These are phyloP conservation scores for Spencermartinsiella europaea DNA, from an alignment of 805 yeast genomes.

Conservation along the genomic window DNA sequence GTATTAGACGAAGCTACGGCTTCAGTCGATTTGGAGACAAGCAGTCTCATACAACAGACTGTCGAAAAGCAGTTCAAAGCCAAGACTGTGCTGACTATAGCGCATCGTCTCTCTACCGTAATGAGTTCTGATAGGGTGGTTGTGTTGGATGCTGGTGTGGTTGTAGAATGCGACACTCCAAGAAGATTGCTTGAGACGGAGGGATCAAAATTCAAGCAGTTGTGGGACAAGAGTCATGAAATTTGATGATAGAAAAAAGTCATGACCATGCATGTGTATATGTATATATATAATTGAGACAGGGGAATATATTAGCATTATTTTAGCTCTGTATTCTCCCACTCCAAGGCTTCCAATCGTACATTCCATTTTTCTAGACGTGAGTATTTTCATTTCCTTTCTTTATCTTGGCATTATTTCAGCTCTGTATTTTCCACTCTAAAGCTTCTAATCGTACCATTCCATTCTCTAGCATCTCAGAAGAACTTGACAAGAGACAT, in stretches of 20 bases:
- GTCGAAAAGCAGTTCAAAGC: slow-evolving; percentile 60
- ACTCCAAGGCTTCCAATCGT: no score
- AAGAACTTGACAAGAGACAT: slow-evolving; percentile 21
- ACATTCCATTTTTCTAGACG: no score
- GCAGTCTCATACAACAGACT: slow-evolving; percentile 66
- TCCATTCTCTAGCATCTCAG: slow-evolving; percentile 23
- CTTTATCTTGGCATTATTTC: no score
- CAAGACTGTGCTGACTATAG: slow-evolving; percentile 74
- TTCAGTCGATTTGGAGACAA: slow-evolving; percentile 74
- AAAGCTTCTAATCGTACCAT: slow-evolving; percentile 18
- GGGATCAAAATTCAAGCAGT: slow-evolving; percentile 67
- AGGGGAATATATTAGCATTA: no score
- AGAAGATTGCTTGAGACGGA: slow-evolving; percentile 55
- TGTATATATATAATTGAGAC: no score
- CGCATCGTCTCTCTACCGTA: slow-evolving; percentile 76
- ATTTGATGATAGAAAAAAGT: no score
- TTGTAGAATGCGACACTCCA: slow-evolving; percentile 70
- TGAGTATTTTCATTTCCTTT: no score
- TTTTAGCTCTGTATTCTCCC: no score
- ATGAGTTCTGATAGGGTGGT: slow-evolving; percentile 71
- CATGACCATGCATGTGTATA: no score
- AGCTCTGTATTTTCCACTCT: slow-evolving; percentile 16
- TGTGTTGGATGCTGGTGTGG: slow-evolving; percentile 62
- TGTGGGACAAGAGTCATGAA: slow-evolving; percentile 62
- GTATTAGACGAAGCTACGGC: slow-evolving; percentile 78